Conservation (phyloP, 1,284 basidiomycete species). For the Ustilago tritici region DNA sequence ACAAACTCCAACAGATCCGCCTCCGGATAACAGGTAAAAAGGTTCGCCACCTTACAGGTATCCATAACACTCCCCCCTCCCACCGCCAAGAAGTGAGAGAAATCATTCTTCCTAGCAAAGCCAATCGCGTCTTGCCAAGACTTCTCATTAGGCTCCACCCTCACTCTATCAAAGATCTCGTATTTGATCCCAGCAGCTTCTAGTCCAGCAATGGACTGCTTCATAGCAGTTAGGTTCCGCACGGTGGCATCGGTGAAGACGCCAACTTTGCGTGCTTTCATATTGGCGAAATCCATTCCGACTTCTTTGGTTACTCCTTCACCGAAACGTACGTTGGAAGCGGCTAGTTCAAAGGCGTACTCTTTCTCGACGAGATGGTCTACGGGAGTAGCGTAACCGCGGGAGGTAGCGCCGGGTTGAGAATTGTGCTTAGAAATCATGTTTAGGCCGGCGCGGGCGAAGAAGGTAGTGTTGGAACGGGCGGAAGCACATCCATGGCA, state of each 20-base stretch:
- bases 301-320: constrained; percentile 76
- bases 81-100: constrained; percentile 82
- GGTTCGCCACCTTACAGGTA: constrained; percentile 88
- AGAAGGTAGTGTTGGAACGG: constrained; percentile 28
- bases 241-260: constrained; percentile 93
- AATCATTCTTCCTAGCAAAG: constrained; percentile 86
- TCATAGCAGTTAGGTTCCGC: constrained; percentile 83
- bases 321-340: constrained; percentile 78
- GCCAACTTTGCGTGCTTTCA: constrained; percentile 77
- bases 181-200: constrained; percentile 81
- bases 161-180: constrained; percentile 85
- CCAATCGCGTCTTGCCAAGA: constrained; percentile 79
- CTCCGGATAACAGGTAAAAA: constrained; percentile 84
- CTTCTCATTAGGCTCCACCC: constrained; percentile 91
- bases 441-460: constrained; percentile 55
- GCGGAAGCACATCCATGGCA: constrained; percentile 61
- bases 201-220: constrained; percentile 82
- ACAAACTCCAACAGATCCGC: constrained; percentile 90
- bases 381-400: constrained; percentile 80
- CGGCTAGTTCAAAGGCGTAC: constrained; percentile 97
- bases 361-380: constrained; percentile 80
- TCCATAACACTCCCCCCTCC: constrained; percentile 97
- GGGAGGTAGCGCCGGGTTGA: constrained; percentile 41
- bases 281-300: constrained; percentile 85
- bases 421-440: constrained; percentile 58